Conservation (phyloP, 2,329 filamentous ascomycete genomes). For the Colletotrichum falcatum region DNA sequence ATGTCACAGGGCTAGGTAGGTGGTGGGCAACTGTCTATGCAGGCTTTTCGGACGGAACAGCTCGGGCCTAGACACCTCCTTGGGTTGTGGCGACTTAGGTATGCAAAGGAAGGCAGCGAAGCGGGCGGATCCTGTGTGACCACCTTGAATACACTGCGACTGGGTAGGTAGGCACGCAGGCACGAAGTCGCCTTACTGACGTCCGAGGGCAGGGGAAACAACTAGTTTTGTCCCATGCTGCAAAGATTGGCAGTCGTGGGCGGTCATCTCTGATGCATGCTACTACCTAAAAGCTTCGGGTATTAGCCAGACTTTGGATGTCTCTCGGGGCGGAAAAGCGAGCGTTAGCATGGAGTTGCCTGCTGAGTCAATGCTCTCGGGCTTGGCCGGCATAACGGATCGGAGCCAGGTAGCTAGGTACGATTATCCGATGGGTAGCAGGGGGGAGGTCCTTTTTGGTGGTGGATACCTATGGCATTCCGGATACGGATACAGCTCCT, state of each 20-base stretch:
- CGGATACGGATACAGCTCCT: not conserved
- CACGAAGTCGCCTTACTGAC: no score
- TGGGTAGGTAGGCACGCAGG: no score
- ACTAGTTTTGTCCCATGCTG: not conserved
- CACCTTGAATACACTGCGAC: not conserved
- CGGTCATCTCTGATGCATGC: not conserved
- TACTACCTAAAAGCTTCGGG: constrained; percentile 18
- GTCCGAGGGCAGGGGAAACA: not conserved
- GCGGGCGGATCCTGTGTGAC: constrained; percentile 11
- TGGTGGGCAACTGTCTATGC: no score
- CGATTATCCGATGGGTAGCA: not conserved
- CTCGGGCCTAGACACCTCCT: constrained; percentile 27
- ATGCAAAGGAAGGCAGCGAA: constrained; percentile 29
- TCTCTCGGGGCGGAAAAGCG: constrained; percentile 1
- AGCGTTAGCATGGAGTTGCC: constrained; percentile 25
- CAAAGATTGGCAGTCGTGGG: constrained; percentile 10
- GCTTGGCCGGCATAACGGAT: constrained; percentile 5
- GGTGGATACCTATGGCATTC: constrained; percentile 10
- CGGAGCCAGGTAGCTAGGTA: constrained; percentile 14
- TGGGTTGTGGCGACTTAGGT: constrained; percentile 30
- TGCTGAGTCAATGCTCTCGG: not conserved
- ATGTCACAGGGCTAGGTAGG: no score
- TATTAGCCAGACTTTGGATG: constrained; percentile 7
- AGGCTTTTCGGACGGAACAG: constrained; percentile 38
- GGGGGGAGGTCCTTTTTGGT: constrained; percentile 12